These are phyloP conservation scores for Trypanosoma avium DNA, from an alignment of 208 protist genomes.

Conservation along the genomic window DNA sequence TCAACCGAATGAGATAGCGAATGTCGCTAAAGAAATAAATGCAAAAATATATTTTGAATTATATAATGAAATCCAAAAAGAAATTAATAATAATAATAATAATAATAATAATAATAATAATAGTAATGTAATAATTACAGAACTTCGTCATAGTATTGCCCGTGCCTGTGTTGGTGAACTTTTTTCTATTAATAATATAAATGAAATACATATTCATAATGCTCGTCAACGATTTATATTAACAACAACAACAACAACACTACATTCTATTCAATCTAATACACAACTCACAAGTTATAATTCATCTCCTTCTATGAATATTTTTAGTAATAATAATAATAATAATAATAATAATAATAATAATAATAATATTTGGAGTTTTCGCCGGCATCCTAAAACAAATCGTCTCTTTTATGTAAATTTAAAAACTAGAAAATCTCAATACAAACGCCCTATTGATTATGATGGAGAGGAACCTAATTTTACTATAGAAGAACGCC, in stretches of 20 bases:
- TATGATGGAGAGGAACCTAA: conserved; percentile 47
- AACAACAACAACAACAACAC: too few species aligned
- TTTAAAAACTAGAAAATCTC: conserved; percentile 34
- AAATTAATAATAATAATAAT: too few species aligned
- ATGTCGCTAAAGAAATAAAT: conserved; percentile 31
- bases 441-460: conserved; percentile 50
- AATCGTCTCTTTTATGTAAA: conserved; percentile 51
- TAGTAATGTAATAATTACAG: conserved; percentile 28
- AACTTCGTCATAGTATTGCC: conserved; percentile 42
- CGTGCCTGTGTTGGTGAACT: conserved; percentile 57
- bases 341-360: background rate
- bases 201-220: conserved; percentile 1
- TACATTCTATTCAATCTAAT: background rate
- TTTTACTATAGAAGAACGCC: conserved; percentile 20
- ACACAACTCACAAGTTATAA: background rate
- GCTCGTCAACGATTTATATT: background rate
- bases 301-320: background rate
- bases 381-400: conserved; percentile 38
- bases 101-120: background rate
- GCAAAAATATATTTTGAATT: conserved; percentile 53
- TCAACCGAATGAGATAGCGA: conserved; percentile 31
- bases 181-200: conserved; percentile 25
- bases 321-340: background rate
- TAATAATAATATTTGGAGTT: conserved; percentile 38
- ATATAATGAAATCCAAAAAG: background rate